Base-by-base conservation (phyloP, 2,329 filamentous ascomycete genomes). In the Aspergillus versicolor region DNA sequence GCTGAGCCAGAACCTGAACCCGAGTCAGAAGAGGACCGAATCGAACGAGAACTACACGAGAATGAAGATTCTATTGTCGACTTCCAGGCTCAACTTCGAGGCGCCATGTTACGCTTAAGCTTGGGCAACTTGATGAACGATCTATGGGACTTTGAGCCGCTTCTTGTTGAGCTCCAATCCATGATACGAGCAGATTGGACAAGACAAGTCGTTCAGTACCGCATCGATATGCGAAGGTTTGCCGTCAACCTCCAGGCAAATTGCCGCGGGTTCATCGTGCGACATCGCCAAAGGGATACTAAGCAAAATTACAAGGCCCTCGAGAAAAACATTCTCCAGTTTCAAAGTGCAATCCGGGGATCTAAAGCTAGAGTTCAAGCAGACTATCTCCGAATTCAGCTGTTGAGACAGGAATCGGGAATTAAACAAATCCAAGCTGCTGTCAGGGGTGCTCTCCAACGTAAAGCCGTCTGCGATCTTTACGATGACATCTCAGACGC, bases 101-200 rank as follows among this genome's bases (percentile, higher is more conserved):
- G 93, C 37, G 92, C 92, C 0, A 71, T 95, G 61, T 73, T 90
- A 47, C 85, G 94, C 54, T 81, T 97, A 69, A 82, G 82, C 54
- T 84, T 97, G 2, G 92, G 91, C 4, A 80, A 88, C 49, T 82
- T 86, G 54, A 97, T 99, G 94, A 89, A 96, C 67, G 77, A 84
- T 43, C 82, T 99, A 3, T 99, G 94, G 94, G 89, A 94, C 60
- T 82, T 84, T 12, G 94, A 99, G 73, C 82, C 88, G 24, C 81
- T 83, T 72, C 75, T 99, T 27, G 77, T 93, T 43, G 88, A 96
- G 52, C 79, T 99, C 9, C 95, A 99, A 73, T 86, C 92, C 7
- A 85, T 88, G 40, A 89, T 97, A 54, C 87, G 94, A 58, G 95
- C 92, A 52, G 91, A 95, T 67, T 96, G 91, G 76, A 84, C 90